Evolutionary conservation across 441 rosid species (phyloP).

Genomic region (Syzygium malaccense): DNA sequence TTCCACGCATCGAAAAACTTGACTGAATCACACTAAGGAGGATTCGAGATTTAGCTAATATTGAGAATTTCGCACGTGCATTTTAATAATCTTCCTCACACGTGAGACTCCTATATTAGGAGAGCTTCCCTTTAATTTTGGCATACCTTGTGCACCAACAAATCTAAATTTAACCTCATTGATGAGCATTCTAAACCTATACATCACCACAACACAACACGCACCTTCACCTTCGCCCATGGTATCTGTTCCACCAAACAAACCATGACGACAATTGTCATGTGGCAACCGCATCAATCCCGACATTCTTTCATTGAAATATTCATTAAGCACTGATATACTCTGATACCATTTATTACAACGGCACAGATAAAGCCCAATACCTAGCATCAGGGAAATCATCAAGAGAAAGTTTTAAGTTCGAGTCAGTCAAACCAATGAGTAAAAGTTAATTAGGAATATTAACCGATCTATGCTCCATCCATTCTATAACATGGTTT

Average conservation of each 20-base stretch:
- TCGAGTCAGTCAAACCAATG: background rate
- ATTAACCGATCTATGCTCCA: rapidly evolving
- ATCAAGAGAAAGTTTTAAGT: background rate
- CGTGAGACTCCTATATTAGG: background rate
- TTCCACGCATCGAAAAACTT: background rate
- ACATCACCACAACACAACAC: background rate
- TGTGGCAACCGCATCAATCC: background rate
- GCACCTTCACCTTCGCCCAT: background rate
- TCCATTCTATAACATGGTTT: background rate
- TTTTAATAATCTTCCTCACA: background rate
- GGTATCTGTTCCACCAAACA: background rate
- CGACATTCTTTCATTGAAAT: background rate
- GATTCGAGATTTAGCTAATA: background rate
- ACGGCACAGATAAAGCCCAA: rapidly evolving
- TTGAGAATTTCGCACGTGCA: background rate
- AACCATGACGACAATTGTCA: background rate
- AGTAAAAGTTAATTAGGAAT: background rate
- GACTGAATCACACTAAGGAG: background rate
- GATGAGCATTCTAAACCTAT: background rate
- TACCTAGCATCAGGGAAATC: background rate
- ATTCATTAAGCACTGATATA: background rate
- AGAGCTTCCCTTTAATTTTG: background rate
- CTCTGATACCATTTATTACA: background rate
- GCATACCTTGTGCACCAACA: background rate
- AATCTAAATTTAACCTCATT: background rate